Evolutionary conservation across 2,329 filamentous ascomycete species (phyloP).

Genomic region (Venturia pyrina): DNA sequence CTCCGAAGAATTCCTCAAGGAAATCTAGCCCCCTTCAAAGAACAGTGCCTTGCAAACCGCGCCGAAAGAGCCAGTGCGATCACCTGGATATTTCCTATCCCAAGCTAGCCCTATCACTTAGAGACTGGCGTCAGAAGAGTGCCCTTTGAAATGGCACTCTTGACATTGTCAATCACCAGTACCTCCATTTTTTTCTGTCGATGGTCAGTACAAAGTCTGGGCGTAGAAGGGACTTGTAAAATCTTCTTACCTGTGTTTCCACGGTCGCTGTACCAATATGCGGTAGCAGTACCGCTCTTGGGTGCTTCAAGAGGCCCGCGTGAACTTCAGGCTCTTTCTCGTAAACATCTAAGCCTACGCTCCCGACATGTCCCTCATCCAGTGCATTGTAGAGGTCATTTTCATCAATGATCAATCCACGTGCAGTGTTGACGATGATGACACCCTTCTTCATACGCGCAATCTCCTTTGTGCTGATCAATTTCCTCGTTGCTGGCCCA

Average conservation of each 20-base stretch:
- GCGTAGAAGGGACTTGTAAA: neutral
- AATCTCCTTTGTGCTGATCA: constrained; percentile 42
- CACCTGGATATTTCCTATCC: too few relatives aligned
- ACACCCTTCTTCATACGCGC: constrained; percentile 46
- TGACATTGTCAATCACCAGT: neutral
- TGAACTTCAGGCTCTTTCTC: constrained; percentile 48
- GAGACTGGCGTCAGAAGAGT: neutral
- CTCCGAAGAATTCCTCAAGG: too few relatives aligned
- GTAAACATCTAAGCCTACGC: constrained; percentile 48
- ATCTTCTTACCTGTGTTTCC: constrained; percentile 42
- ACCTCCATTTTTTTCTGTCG: constrained; percentile 5
- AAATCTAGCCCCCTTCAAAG: too few relatives aligned
- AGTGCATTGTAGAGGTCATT: constrained; percentile 43
- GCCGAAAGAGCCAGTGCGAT: too few relatives aligned
- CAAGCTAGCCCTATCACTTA: neutral
- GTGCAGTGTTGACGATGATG: constrained; percentile 48
- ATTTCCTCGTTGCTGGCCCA: constrained; percentile 39
- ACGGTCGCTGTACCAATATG: constrained; percentile 51
- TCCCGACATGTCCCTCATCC: constrained; percentile 43
- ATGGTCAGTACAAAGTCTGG: neutral
- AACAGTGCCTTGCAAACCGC: too few relatives aligned
- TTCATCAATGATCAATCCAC: constrained; percentile 48
- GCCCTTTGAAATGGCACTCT: neutral
- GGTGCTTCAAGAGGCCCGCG: constrained; percentile 37
- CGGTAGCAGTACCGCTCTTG: constrained; percentile 45